A percentile compares a stretch with the other conserved stretches of the same genome.
phyloP scores from a whole-genome alignment of 345 rosid genomes.

The Lepidium africanum region DNA sequence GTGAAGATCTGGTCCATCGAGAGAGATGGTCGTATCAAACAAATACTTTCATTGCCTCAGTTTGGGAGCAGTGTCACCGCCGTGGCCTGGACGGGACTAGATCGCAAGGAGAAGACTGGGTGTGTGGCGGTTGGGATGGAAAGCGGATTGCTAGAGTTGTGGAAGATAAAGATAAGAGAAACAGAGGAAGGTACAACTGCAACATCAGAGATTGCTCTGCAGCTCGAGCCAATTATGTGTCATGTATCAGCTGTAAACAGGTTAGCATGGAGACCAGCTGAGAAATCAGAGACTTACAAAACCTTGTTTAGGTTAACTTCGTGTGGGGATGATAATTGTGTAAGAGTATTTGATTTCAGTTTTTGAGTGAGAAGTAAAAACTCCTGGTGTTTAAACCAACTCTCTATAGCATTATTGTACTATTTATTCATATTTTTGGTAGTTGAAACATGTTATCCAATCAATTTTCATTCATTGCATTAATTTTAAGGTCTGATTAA shows the following conservation, averaged over 20 bases:
- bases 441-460: not conserved
- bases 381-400: not conserved
- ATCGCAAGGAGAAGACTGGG: conserved; percentile 43
- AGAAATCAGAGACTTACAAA: conserved; percentile 25
- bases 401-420: not conserved
- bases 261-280: conserved; percentile 52
- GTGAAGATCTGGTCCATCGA: conserved; percentile 85
- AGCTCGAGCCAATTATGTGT: conserved; percentile 55
- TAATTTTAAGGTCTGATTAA: not conserved
- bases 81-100: conserved; percentile 71
- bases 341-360: conserved; percentile 58
- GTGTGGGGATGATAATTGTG: conserved; percentile 85
- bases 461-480: not conserved
- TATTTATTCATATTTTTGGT: conserved; percentile 10
- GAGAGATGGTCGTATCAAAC: conserved; percentile 39
- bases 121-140: conserved; percentile 81
- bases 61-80: conserved; percentile 81
- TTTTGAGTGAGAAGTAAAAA: conserved; percentile 18
- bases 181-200: conserved; percentile 25
- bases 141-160: conserved; percentile 63
- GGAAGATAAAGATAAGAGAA: conserved; percentile 36
- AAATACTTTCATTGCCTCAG: conserved; percentile 45
- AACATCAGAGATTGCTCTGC: conserved; percentile 27
- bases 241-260: conserved; percentile 80
- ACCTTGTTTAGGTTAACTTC: conserved; percentile 52